Conservation (phyloP, 1,139 yeast genomes). For the Ogataea hybrid region DNA sequence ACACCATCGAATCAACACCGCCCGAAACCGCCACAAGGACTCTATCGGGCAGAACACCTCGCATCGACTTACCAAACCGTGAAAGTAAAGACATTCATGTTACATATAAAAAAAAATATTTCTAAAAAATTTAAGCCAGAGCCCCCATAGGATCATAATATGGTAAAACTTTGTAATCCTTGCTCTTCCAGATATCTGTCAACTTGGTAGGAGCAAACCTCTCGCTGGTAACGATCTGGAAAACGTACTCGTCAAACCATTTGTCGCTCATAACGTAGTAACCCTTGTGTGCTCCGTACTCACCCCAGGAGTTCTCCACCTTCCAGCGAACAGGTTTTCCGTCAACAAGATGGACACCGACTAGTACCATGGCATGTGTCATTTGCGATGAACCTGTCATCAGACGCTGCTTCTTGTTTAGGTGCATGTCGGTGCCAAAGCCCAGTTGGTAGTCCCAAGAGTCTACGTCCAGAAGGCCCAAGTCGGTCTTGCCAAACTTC, state of each 20-base stretch:
- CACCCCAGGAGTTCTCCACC: constrained; percentile 72
- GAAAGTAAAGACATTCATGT: constrained; percentile 9
- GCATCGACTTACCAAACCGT: neutral
- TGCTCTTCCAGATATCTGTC: constrained; percentile 47
- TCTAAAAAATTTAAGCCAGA: constrained; percentile 38
- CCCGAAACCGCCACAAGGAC: constrained; percentile 60
- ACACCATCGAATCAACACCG: constrained; percentile 79
- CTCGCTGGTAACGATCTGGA: constrained; percentile 58
- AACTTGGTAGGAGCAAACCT: constrained; percentile 45
- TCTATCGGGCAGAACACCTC: neutral
- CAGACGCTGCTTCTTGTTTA: constrained; percentile 53
- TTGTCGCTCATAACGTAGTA: constrained; percentile 62
- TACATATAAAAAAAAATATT: neutral
- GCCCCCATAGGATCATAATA: constrained; percentile 70
- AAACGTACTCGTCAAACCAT: constrained; percentile 67
- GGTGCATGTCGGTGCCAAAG: constrained; percentile 48
- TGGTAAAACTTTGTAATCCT: constrained; percentile 54
- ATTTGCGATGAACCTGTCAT: constrained; percentile 56
- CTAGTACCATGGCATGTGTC: constrained; percentile 71
- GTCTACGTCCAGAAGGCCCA: constrained; percentile 54
- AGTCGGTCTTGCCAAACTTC: constrained; percentile 45
- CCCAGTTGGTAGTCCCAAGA: constrained; percentile 58
- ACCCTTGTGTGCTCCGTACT: constrained; percentile 57
- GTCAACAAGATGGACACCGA: constrained; percentile 55
- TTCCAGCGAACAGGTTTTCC: constrained; percentile 63